A percentile compares a stretch with the other conserved stretches of the same genome.
These are phyloP conservation scores for Dryas integrifolia DNA, from an alignment of 331 rosid genomes.

Conservation along the genomic window DNA sequence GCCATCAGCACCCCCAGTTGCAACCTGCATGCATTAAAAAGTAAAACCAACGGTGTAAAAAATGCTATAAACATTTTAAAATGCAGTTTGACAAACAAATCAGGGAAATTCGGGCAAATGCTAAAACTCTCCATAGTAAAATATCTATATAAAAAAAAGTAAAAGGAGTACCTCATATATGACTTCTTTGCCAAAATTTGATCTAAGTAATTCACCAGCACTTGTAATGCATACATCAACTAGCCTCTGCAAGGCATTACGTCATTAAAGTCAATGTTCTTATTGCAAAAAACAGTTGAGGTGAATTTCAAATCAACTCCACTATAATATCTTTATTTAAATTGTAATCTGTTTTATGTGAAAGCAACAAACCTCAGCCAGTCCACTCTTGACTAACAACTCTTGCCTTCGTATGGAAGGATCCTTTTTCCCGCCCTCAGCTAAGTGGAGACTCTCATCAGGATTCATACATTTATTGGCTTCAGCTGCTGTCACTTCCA, in stretches of 20 bases:
- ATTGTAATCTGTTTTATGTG: neutral
- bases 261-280: conserved; percentile 10
- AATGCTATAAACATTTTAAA: neutral
- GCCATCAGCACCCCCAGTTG: conserved; percentile 72
- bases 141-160: neutral
- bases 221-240: conserved; percentile 61
- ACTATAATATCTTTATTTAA: neutral
- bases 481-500: conserved; percentile 31
- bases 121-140: neutral
- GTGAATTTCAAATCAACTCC: neutral
- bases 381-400: conserved; percentile 81
- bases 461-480: conserved; percentile 25
- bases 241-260: conserved; percentile 58
- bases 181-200: conserved; percentile 88
- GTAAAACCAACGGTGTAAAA: neutral
- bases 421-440: conserved; percentile 84
- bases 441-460: conserved; percentile 38
- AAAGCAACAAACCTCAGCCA: conserved; percentile 75
- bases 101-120: neutral
- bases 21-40: conserved; percentile 45
- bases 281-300: neutral
- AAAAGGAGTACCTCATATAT: conserved; percentile 62
- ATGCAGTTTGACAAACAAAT: neutral
- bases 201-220: conserved; percentile 63
- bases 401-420: conserved; percentile 80